Conservation (phyloP, 2,329 filamentous ascomycete species). For the Hypoxylon sp. region DNA sequence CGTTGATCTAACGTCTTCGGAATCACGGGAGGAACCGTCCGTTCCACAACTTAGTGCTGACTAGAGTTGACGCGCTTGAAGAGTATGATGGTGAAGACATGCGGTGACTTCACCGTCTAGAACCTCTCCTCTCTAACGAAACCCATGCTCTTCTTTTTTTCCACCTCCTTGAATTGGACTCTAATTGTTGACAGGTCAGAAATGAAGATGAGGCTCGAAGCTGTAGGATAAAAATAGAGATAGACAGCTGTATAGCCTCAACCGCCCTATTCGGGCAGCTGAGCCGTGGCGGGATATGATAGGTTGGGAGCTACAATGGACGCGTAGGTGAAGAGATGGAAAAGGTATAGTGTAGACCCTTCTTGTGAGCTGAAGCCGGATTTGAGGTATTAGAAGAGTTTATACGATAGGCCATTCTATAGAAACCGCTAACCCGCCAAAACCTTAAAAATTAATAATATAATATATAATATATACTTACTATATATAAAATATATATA, state of each 20-base stretch:
- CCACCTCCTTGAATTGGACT: not conserved
- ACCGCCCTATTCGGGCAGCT: slow-evolving; percentile 43
- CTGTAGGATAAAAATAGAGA: slow-evolving; percentile 32
- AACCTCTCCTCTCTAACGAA: not conserved
- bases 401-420: no score
- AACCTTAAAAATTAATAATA: no score
- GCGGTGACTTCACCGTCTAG: slow-evolving; percentile 3
- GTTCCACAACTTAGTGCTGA: slow-evolving; percentile 35
- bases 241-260: slow-evolving; percentile 40
- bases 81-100: not conserved
- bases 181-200: slow-evolving; percentile 4
- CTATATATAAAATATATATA: no score
- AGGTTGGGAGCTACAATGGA: slow-evolving; percentile 22
- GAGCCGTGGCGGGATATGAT: slow-evolving; percentile 38
- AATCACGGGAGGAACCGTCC: slow-evolving; percentile 38
- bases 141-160: not conserved
- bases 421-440: no score
- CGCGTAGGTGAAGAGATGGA: slow-evolving; percentile 28
- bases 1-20: slow-evolving; percentile 30
- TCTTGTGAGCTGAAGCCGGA: slow-evolving; percentile 27
- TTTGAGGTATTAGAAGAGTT: slow-evolving; percentile 15
- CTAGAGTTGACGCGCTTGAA: slow-evolving; percentile 14
- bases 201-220: slow-evolving; percentile 30
- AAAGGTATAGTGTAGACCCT: slow-evolving; percentile 36
- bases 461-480: no score